phyloP scores from a whole-genome alignment of 208 protist genomes.

The Trypanosoma conorhini region DNA sequence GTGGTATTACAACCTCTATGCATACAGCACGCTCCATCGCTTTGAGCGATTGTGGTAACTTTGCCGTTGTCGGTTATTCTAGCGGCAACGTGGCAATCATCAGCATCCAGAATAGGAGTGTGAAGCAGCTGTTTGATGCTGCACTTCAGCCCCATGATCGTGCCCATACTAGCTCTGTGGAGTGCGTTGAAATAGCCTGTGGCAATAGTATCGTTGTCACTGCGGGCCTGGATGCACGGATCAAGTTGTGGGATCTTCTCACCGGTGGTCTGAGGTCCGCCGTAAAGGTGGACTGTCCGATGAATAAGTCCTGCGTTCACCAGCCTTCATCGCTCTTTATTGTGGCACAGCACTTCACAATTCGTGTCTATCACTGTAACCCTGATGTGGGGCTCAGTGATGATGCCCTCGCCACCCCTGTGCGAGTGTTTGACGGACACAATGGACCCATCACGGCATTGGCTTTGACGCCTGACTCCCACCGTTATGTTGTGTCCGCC shows the following conservation, averaged over 20 bases:
- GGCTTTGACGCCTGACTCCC: constrained; percentile 71
- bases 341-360: constrained; percentile 68
- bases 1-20: constrained; percentile 55
- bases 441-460: constrained; percentile 80
- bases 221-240: constrained; percentile 67
- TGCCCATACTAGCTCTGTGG: constrained; percentile 69
- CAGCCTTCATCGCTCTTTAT: constrained; percentile 70
- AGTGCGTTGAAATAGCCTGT: constrained; percentile 78
- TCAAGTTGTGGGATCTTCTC: constrained; percentile 81
- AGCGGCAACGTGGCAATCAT: constrained; percentile 76
- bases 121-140: constrained; percentile 75
- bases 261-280: constrained; percentile 37
- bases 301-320: constrained; percentile 76
- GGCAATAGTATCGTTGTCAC: constrained; percentile 73
- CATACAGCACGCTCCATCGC: constrained; percentile 79
- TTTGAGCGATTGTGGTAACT: constrained; percentile 89
- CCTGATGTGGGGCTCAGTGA: constrained; percentile 49
- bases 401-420: constrained; percentile 50
- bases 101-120: constrained; percentile 78
- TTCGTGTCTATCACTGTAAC: constrained; percentile 81
- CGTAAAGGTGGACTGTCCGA: constrained; percentile 51
- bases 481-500: constrained; percentile 72
- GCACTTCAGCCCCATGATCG: constrained; percentile 23
- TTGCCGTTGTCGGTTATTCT: constrained; percentile 84
- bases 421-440: constrained; percentile 79